Base-by-base conservation (phyloP, 2,329 filamentous ascomycete genomes). In the Colletotrichum spinosum region DNA sequence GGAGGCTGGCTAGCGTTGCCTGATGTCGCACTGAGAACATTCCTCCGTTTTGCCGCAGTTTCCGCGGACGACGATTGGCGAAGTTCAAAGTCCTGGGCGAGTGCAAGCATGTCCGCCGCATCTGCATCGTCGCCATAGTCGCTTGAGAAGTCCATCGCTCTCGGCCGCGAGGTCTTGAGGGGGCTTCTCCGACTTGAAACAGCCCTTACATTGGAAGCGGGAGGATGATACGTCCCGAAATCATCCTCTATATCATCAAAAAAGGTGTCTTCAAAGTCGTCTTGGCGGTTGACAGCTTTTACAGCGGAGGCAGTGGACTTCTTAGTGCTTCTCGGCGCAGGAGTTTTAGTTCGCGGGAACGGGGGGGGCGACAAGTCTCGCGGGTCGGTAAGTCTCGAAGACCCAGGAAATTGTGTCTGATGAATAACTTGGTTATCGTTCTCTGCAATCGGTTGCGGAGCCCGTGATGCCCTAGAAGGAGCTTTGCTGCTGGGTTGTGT, bases 41-140 rank as follows among this genome's bases (percentile, higher is more conserved):
- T 72, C 8, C 83, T 79, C 45, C 70, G 8, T 64, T 56, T 34
- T 67, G 55, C 42, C 41, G 67, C n/a, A n/a, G 50, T 52, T 49
- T 69, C 59, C 72, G 72, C 15, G 15, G 71, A 71, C 2, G 73
- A 76, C 8, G 76, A 76, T 65, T 82, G 78, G 13, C 76, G 77
- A 66, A 76, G 76, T 67, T 86, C 84, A 42, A 83, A 80, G 68
- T 83, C 78, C 65, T 86, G 78, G 10, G 83, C 84, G 60, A 85
- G 77, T 35, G 82, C 84, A 37, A 86, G 74, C 79, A 87, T 84
- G 46, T 83, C 83, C 55, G 13, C 44, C 7, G 81, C 78, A 51
- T 83, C 83, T 53, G 81, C 78, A 61, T 84, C 83, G 48, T 85
- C 82, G 60, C 80, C 81, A 59, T 84, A 84, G 15, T 68, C 82